Evolutionary conservation across 2,329 filamentous ascomycete species (phyloP).

Genomic region (Claviceps sorghi): DNA sequence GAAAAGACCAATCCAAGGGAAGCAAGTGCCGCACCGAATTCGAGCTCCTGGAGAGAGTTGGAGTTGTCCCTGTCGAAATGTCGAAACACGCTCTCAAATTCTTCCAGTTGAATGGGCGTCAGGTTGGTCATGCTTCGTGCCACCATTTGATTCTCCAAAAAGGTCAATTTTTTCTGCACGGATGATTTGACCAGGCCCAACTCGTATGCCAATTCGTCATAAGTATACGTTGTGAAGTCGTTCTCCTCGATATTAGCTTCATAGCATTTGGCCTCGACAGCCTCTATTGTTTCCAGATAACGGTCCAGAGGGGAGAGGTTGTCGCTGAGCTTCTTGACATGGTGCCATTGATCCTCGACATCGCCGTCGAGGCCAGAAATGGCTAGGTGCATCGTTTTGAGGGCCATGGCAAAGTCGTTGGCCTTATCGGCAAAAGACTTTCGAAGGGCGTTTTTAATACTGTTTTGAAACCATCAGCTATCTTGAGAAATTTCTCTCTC

Average conservation of each 20-base stretch:
- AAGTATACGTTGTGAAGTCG: conserved; percentile 98
- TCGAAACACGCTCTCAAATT: conserved; percentile 95
- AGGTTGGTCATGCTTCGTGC: conserved; percentile 97
- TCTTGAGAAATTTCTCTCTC: neutral
- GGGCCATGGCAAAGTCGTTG: conserved; percentile 89
- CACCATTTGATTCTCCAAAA: conserved; percentile 97
- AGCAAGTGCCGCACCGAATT: conserved; percentile 92
- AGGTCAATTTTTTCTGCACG: conserved; percentile 89
- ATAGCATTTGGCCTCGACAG: conserved; percentile 73
- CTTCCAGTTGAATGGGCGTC: conserved; percentile 93
- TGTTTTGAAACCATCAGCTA: conserved; percentile 22
- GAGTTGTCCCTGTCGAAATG: conserved; percentile 92
- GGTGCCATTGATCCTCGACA: conserved; percentile 82
- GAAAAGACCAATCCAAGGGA: conserved; percentile 91
- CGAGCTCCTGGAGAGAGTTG: conserved; percentile 81
- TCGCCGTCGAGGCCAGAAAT: conserved; percentile 96
- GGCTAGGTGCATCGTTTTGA: conserved; percentile 87
- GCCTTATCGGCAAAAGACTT: conserved; percentile 94
- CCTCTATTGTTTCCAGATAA: conserved; percentile 76
- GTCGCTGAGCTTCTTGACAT: conserved; percentile 71
- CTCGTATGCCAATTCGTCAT: conserved; percentile 92
- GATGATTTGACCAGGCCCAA: conserved; percentile 79
- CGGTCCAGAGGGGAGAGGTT: conserved; percentile 81
- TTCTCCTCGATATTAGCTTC: conserved; percentile 99
- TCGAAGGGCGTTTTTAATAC: conserved; percentile 88